These are phyloP conservation scores for Fusarium papillatum DNA, from an alignment of 2,329 filamentous ascomycete genomes.

Conservation along the genomic window DNA sequence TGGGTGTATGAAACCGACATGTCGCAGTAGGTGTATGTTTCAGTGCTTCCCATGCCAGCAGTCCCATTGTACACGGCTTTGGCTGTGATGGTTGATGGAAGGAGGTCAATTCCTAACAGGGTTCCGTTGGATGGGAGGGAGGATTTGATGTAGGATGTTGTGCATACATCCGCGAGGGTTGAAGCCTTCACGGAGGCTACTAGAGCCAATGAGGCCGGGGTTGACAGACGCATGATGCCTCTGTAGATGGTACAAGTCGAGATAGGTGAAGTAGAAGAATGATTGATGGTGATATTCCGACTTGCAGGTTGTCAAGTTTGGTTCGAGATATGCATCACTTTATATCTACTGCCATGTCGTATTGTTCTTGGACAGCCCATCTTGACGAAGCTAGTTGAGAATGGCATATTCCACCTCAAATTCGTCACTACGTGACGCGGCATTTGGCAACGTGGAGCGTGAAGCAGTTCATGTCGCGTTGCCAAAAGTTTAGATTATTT, in stretches of 20 bases:
- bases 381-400: background rate
- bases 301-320: background rate
- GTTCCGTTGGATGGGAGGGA: constrained; percentile 36
- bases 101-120: constrained; percentile 41
- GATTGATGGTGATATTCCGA: background rate
- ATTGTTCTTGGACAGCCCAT: background rate
- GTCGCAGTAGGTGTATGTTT: constrained; percentile 49
- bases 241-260: background rate
- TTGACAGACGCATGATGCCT: constrained; percentile 19
- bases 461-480: background rate
- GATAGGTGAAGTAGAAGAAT: background rate
- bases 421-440: background rate
- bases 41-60: constrained; percentile 41
- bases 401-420: background rate
- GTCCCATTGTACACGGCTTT: constrained; percentile 28
- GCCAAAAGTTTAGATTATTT: too few relatives aligned
- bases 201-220: constrained; percentile 7
- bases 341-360: background rate
- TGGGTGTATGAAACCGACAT: constrained; percentile 52
- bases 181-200: constrained; percentile 26
- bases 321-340: background rate
- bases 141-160: constrained; percentile 32
- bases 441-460: background rate
- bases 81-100: constrained; percentile 57
- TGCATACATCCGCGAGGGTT: constrained; percentile 39